These are phyloP conservation scores for Claviceps pazoutovae DNA, from an alignment of 2,329 filamentous ascomycete genomes.

Conservation along the genomic window DNA sequence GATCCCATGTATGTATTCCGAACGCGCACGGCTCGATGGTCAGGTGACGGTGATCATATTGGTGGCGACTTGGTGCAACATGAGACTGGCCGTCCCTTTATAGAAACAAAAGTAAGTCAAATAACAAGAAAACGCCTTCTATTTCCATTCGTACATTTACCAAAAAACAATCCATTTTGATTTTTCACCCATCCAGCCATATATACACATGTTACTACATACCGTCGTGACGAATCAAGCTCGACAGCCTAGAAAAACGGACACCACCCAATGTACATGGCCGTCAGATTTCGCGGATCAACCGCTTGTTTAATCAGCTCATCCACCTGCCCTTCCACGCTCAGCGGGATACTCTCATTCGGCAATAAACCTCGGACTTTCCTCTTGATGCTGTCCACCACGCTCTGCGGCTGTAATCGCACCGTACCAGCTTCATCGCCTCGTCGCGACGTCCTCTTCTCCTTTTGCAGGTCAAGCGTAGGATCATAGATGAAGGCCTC, in stretches of 20 bases:
- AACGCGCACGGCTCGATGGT: too few relatives aligned
- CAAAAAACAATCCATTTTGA: too few relatives aligned
- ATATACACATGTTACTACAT: too few relatives aligned
- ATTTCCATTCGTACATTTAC: too few relatives aligned
- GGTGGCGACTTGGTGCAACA: too few relatives aligned
- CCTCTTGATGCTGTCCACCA: conserved; percentile 74
- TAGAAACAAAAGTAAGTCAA: too few relatives aligned
- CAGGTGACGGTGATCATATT: too few relatives aligned
- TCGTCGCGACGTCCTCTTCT: conserved; percentile 34
- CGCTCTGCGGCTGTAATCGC: conserved; percentile 49
- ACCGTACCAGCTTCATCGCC: conserved; percentile 24
- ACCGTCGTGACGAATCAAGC: too few relatives aligned
- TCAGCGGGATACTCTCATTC: conserved; percentile 81
- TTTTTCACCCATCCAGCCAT: too few relatives aligned
- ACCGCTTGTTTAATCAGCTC: conserved; percentile 81
- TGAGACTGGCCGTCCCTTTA: too few relatives aligned
- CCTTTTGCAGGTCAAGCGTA: conserved; percentile 74
- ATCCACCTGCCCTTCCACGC: conserved; percentile 95
- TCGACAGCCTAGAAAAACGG: conserved; percentile 33
- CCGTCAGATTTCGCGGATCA: conserved; percentile 62
- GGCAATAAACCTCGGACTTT: conserved; percentile 77
- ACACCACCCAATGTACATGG: conserved; percentile 96
- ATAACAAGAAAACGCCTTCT: too few relatives aligned
- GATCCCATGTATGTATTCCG: too few relatives aligned
- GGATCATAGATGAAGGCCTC: conserved; percentile 97